Percentiles rank a stretch among this genome's conserved stretches.
Evolutionary conservation across 352 stramenopile species (phyloP).

Genomic region (Pythium plurisporium): DNA sequence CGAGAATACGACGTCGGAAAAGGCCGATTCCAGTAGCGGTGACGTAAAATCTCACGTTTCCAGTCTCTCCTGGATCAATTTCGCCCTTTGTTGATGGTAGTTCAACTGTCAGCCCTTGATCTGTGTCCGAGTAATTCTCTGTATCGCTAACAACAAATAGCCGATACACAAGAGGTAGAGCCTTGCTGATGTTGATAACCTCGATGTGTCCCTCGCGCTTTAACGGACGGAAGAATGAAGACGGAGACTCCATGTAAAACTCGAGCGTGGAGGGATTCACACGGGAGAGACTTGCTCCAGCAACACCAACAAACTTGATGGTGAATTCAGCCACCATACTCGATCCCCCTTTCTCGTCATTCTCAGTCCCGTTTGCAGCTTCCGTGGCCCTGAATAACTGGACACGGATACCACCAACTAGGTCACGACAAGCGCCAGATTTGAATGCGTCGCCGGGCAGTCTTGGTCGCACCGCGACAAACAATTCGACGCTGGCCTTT

Average conservation of each 20-base stretch:
- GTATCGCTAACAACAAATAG: conserved; percentile 60
- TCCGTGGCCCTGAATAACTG: conserved; percentile 55
- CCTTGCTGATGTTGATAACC: conserved; percentile 78
- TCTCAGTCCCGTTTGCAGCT: not conserved
- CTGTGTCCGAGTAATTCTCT: conserved; percentile 75
- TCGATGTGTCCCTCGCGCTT: conserved; percentile 69
- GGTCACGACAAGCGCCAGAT: conserved; percentile 66
- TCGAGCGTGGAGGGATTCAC: conserved; percentile 65
- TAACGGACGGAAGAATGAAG: not conserved
- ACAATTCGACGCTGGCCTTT: conserved; percentile 66
- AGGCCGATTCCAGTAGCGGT: conserved; percentile 68
- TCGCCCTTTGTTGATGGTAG: conserved; percentile 72
- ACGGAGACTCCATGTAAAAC: conserved; percentile 75
- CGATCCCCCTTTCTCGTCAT: conserved; percentile 44
- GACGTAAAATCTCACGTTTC: conserved; percentile 54
- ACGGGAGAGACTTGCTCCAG: conserved; percentile 70
- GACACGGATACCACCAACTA: conserved; percentile 85
- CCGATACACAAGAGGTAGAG: conserved; percentile 66
- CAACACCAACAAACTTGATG: conserved; percentile 83
- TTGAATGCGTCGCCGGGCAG: conserved; percentile 78
- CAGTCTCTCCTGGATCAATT: conserved; percentile 52
- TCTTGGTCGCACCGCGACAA: conserved; percentile 72
- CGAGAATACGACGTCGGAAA: conserved; percentile 73
- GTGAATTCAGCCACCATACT: conserved; percentile 85
- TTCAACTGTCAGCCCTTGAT: conserved; percentile 61